Evolutionary conservation across 2,329 filamentous ascomycete species (phyloP).

Genomic region (Emericellopsis cladophorae): DNA sequence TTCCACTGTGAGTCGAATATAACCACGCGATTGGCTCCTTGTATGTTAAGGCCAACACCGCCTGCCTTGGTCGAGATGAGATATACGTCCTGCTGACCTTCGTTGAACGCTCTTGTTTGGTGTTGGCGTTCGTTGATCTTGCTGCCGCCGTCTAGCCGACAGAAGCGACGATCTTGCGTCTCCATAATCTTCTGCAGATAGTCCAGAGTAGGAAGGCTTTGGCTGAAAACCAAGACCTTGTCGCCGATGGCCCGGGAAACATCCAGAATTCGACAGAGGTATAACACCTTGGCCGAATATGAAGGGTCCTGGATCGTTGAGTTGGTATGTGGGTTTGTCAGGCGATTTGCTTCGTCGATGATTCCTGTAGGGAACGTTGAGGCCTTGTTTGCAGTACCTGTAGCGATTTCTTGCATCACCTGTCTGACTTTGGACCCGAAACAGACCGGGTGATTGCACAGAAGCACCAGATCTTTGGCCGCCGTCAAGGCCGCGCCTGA

Average conservation of each 20-base stretch:
- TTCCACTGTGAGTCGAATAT: slow-evolving; percentile 79
- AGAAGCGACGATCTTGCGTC: slow-evolving; percentile 30
- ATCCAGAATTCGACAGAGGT: slow-evolving; percentile 58
- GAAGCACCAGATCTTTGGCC: slow-evolving; percentile 25
- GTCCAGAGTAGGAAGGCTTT: slow-evolving; percentile 55
- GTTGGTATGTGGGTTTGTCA: slow-evolving; percentile 24
- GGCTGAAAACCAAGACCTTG: slow-evolving; percentile 71
- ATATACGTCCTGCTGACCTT: slow-evolving; percentile 43
- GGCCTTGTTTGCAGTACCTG: not conserved
- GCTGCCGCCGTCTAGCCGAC: slow-evolving; percentile 57
- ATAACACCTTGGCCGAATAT: slow-evolving; percentile 54
- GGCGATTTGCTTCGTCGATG: slow-evolving; percentile 16
- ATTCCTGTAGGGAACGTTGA: slow-evolving; percentile 11
- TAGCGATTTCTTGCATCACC: slow-evolving; percentile 1
- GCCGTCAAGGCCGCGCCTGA: slow-evolving; percentile 19
- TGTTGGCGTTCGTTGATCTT: slow-evolving; percentile 43
- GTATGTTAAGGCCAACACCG: slow-evolving; percentile 72
- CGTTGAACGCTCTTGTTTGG: slow-evolving; percentile 58
- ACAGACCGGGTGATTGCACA: slow-evolving; percentile 39
- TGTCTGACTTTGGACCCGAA: slow-evolving; percentile 22
- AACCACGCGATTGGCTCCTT: slow-evolving; percentile 72
- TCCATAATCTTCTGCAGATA: slow-evolving; percentile 50
- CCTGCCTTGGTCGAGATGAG: slow-evolving; percentile 78
- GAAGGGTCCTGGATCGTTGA: slow-evolving; percentile 20
- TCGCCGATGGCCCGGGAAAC: slow-evolving; percentile 50